phyloP scores from a whole-genome alignment of 1,139 yeast genomes.

The Ogataea hybrid region DNA sequence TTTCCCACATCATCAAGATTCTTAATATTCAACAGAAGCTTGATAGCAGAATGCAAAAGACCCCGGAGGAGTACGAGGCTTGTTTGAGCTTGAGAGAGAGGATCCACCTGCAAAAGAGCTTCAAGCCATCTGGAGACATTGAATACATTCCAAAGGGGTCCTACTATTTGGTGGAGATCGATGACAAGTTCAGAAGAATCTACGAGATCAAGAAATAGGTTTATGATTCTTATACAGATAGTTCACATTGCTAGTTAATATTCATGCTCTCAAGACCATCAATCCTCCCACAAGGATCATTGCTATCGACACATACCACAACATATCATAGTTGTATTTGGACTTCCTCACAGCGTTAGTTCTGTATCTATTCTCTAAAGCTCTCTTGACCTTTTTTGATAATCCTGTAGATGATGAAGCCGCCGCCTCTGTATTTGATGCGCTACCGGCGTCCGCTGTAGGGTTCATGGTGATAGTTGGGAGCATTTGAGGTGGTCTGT shows the following conservation, averaged over 20 bases:
- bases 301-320: conserved; percentile 48
- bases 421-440: conserved; percentile 52
- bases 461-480: conserved; percentile 93
- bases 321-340: conserved; percentile 44
- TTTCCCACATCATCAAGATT: conserved; percentile 60
- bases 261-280: conserved; percentile 23
- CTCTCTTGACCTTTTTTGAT: conserved; percentile 53
- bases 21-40: conserved; percentile 72
- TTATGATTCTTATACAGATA: conserved; percentile 1
- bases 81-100: conserved; percentile 86
- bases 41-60: conserved; percentile 58
- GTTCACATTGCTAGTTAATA: conserved; percentile 1
- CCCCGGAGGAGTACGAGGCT: conserved; percentile 80
- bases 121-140: conserved; percentile 74
- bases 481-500: conserved; percentile 92
- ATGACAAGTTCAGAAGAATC: conserved; percentile 84
- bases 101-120: conserved; percentile 78
- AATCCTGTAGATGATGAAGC: conserved; percentile 32
- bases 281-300: conserved; percentile 41
- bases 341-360: conserved; percentile 65
- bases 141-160: conserved; percentile 73
- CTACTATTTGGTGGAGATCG: conserved; percentile 80
- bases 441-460: conserved; percentile 47
- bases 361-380: conserved; percentile 75
- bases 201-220: conserved; percentile 44